Percentiles rank a stretch among this genome's conserved stretches.
Conservation (phyloP, 169 alveolate species). For the Amoebophrya sp. region DNA sequence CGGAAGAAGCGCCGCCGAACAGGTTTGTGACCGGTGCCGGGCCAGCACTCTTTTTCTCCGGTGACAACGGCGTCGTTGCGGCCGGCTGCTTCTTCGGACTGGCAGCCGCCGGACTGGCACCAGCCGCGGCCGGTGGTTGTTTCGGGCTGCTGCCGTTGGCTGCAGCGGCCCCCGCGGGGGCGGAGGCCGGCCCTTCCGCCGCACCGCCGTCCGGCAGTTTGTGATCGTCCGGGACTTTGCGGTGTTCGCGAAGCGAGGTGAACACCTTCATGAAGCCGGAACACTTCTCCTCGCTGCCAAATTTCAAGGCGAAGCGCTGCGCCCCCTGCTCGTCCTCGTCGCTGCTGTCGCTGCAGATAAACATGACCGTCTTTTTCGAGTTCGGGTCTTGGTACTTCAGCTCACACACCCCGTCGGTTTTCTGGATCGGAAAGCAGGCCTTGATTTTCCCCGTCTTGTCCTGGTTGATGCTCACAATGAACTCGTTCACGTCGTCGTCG, state of each 20-base stretch:
- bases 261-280: background rate
- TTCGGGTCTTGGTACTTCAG: background rate
- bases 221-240: background rate
- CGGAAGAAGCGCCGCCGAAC: background rate
- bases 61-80: too few relatives aligned
- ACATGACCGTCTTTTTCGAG: background rate
- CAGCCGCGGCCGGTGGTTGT: background rate
- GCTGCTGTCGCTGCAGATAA: background rate
- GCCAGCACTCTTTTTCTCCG: too few relatives aligned
- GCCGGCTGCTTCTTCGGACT: background rate
- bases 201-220: background rate
- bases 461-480: background rate
- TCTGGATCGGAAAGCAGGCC: slow-evolving; percentile 27
- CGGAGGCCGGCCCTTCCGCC: background rate
- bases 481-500: background rate
- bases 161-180: background rate
- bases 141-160: background rate
- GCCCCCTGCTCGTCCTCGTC: background rate
- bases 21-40: background rate
- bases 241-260: background rate
- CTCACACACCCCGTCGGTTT: background rate
- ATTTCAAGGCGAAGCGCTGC: background rate
- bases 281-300: background rate
- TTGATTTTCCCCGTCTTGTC: background rate
- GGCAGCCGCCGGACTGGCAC: background rate